phyloP scores from a whole-genome alignment of 2,329 filamentous ascomycete genomes.

The Cytospora schulzeri region DNA sequence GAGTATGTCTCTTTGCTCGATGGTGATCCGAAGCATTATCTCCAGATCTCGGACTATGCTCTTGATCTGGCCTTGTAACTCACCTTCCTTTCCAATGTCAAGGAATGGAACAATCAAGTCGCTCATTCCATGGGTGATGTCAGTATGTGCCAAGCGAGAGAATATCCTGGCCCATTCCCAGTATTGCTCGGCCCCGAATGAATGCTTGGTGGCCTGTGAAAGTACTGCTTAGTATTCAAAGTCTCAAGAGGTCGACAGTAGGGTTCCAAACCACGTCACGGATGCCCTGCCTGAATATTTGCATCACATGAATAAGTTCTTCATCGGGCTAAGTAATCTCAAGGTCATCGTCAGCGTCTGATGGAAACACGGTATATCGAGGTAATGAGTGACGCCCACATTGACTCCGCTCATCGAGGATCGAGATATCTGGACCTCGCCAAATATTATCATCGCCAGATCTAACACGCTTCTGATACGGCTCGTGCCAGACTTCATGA shows the following conservation, averaged over 20 bases:
- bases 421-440: constrained; percentile 40
- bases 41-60: constrained; percentile 52
- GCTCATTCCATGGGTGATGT: constrained; percentile 31
- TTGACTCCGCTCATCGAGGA: constrained; percentile 43
- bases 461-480: constrained; percentile 44
- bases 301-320: constrained; percentile 18
- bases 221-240: fast-evolving
- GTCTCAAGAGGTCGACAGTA: neutral
- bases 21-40: constrained; percentile 46
- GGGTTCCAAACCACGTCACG: constrained; percentile 21
- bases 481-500: constrained; percentile 32
- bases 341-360: neutral
- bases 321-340: constrained; percentile 25
- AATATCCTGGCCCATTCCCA: constrained; percentile 39
- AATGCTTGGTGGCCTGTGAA: constrained; percentile 42
- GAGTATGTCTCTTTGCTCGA: constrained; percentile 40
- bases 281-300: constrained; percentile 23
- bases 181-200: constrained; percentile 41
- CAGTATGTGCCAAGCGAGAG: constrained; percentile 31
- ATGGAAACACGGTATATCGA: neutral
- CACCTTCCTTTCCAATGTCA: constrained; percentile 46
- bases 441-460: constrained; percentile 45
- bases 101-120: constrained; percentile 35
- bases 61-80: constrained; percentile 47
- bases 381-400: constrained; percentile 34